Base-by-base conservation (phyloP, 2,329 filamentous ascomycete genomes). In the Hypoxylon rubiginosum region DNA sequence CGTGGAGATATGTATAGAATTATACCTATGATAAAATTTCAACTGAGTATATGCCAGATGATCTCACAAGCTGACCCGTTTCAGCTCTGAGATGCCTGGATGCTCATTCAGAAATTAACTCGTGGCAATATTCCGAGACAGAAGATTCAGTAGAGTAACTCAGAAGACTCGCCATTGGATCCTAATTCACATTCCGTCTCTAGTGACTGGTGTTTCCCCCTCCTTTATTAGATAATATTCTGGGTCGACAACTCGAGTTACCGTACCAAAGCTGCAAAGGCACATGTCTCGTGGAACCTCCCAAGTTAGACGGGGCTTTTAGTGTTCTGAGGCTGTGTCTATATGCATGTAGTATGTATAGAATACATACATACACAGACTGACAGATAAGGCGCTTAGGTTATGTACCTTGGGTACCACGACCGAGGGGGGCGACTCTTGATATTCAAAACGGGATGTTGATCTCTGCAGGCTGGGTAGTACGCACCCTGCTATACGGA, bases 381-480 rank as follows among this genome's bases (percentile, higher is more conserved):
- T n/a, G n/a, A n/a, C n/a, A n/a, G 21, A 24, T 43, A 53, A 49
- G 30, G 15, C 19, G 50, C 48, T 50, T 39, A 50, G 26, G 26
- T 50, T 39, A 50, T 26, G 46, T 30, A 48, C 17, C 24, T 26
- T 26, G 24, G 49, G 34, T 32, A 61, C 41, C 39, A 64, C 41
- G 43, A 41, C 34, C n/a, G n/a, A 4, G 53, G 60, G 58, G 64
- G 64, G 39, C 39, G n/a, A 43, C n/a, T 67, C 32, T 67, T 65
- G 57, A 62, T 67, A 45, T 67, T 58, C 59, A 62, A 32, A 24
- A 39, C 32, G 39, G 24, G 52, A 51, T n/a, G 64, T 48, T 63
- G 64, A 67, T 69, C 67, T 56, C 30, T 64, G 62, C 57, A 60
- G 34, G 39, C 39, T 64, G 58, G 67, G 61, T 67, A 61, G 48